phyloP scores from a whole-genome alignment of 352 stramenopile genomes.

The Blastocystis sp. region DNA sequence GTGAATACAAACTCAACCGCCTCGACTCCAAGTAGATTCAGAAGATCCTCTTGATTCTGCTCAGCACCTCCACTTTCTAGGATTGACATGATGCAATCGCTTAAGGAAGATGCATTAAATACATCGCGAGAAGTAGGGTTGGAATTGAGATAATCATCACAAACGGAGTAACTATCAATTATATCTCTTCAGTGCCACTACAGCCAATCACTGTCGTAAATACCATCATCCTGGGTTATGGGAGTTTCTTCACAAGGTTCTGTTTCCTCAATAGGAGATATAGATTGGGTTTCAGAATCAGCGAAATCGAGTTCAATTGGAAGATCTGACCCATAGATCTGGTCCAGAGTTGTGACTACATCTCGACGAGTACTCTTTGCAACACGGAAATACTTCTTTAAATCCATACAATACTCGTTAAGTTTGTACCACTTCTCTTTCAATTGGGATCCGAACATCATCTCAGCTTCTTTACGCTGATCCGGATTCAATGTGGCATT shows the following conservation, averaged over 20 bases:
- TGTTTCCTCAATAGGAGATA: not conserved
- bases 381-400: conserved; percentile 15
- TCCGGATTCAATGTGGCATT: not conserved
- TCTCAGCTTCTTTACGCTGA: not conserved
- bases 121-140: conserved; percentile 39
- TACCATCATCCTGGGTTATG: not conserved
- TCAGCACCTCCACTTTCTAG: conserved; percentile 17
- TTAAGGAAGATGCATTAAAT: not conserved
- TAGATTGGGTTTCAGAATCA: not conserved
- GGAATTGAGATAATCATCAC: conserved; percentile 24
- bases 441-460: not conserved
- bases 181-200: not conserved
- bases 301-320: conserved; percentile 28
- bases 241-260: not conserved
- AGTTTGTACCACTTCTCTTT: conserved; percentile 28
- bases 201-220: conserved; percentile 55
- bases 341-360: conserved; percentile 31
- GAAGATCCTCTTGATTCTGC: conserved; percentile 53
- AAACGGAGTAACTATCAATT: conserved; percentile 17
- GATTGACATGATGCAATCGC: conserved; percentile 57
- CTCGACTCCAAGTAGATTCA: conserved; percentile 49
- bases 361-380: conserved; percentile 2
- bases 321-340: conserved; percentile 10
- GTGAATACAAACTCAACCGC: conserved; percentile 41
- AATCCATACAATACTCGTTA: conserved; percentile 11